Evolutionary conservation across 768 basidiomycete genomes (phyloP).

Genomic region (Suillus tomentosus): DNA sequence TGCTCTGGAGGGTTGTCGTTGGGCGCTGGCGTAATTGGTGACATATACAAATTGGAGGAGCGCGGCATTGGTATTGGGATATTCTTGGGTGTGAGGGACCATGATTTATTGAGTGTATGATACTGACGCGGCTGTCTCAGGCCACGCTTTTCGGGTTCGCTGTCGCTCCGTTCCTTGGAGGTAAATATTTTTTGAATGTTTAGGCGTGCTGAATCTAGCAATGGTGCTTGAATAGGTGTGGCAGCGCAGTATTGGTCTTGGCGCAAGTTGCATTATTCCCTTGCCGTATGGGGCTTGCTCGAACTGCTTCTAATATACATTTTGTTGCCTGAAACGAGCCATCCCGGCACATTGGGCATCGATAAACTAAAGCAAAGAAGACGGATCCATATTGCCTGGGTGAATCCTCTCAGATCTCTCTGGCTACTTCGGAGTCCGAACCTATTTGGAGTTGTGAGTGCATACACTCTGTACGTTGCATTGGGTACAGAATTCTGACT

Average conservation of each 20-base stretch:
- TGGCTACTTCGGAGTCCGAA: conserved; percentile 55
- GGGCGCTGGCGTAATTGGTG: conserved; percentile 57
- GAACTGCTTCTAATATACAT: conserved; percentile 40
- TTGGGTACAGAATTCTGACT: conserved; percentile 1
- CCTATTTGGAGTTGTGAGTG: conserved; percentile 48
- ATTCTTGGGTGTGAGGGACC: conserved; percentile 45
- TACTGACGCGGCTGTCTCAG: conserved; percentile 18
- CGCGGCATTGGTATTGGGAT: conserved; percentile 56
- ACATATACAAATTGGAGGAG: conserved; percentile 61
- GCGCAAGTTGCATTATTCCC: conserved; percentile 50
- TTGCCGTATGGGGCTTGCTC: conserved; percentile 42
- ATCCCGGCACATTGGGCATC: conserved; percentile 56
- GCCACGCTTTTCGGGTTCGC: conserved; percentile 55
- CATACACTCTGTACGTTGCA: neutral
- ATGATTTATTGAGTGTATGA: neutral
- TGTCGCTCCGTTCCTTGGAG: conserved; percentile 56
- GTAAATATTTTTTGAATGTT: conserved; percentile 24
- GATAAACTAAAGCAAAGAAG: conserved; percentile 47
- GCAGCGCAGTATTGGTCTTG: conserved; percentile 59
- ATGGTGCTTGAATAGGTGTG: conserved; percentile 33
- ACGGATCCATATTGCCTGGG: conserved; percentile 34
- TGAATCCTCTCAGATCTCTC: conserved; percentile 57
- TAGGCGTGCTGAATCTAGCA: neutral
- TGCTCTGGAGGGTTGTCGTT: conserved; percentile 53
- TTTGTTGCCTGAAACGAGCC: conserved; percentile 60